Evolutionary conservation across 2,329 filamentous ascomycete genomes (phyloP).

Genomic region (Diaporthe vaccinii): DNA sequence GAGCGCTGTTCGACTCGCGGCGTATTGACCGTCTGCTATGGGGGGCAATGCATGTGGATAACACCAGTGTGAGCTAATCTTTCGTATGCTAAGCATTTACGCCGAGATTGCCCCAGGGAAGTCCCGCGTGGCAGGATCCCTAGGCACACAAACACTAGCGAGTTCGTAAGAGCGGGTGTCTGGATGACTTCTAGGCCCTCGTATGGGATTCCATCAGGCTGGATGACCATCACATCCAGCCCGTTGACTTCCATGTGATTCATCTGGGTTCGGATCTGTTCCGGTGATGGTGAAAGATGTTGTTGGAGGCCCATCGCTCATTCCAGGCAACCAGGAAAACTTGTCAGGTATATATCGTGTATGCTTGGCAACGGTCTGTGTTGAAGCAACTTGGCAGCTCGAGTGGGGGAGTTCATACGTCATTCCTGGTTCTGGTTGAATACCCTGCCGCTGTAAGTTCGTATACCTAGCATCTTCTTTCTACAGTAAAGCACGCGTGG

Average conservation of each 20-base stretch:
- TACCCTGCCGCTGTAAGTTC: background rate
- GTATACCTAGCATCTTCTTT: background rate
- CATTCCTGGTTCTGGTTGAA: background rate
- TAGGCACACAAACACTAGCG: background rate
- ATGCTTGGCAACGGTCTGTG: background rate
- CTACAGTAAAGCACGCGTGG: background rate
- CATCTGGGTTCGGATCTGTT: background rate
- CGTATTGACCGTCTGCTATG: background rate
- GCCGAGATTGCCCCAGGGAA: slow-evolving; percentile 29
- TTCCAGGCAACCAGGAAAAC: background rate
- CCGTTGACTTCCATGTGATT: background rate
- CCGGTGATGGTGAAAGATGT: too few relatives aligned
- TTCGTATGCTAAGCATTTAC: slow-evolving; percentile 29
- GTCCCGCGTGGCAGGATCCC: slow-evolving; percentile 21
- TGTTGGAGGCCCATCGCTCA: too few relatives aligned
- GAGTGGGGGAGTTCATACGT: background rate
- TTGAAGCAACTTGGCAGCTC: slow-evolving; percentile 10
- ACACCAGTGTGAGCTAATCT: background rate
- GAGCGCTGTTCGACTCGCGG: background rate
- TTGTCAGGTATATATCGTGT: background rate
- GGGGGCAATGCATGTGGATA: slow-evolving; percentile 21
- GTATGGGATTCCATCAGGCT: background rate
- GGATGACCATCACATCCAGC: background rate
- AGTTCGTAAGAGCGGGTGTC: too few relatives aligned
- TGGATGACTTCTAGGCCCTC: background rate